Conservation (phyloP, 2,329 filamentous ascomycete species). For the Botrytis aclada region DNA sequence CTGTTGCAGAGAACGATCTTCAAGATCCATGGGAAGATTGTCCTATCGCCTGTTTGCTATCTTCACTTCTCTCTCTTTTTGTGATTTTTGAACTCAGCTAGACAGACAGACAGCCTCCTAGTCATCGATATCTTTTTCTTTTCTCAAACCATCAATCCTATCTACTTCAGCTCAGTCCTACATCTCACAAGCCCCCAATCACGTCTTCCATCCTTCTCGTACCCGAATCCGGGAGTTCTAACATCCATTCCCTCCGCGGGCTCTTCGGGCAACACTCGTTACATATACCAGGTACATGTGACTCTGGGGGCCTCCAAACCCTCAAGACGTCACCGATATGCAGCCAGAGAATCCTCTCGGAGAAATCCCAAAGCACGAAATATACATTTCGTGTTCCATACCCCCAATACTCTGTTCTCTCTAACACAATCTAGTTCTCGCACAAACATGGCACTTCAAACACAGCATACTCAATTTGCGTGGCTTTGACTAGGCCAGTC, state of each 20-base stretch:
- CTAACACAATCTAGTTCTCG: neutral
- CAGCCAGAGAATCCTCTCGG: neutral
- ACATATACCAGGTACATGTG: neutral
- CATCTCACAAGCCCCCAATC: neutral
- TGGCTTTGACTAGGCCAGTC: neutral
- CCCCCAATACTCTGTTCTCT: neutral
- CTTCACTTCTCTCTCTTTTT: neutral
- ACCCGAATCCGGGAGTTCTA: neutral
- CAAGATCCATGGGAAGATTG: neutral
- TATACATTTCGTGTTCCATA: neutral
- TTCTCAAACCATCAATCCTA: neutral
- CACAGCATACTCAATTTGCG: neutral
- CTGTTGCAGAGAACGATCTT: neutral
- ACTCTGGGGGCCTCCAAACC: neutral
- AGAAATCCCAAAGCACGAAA: neutral
- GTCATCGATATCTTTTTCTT: neutral
- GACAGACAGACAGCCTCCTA: neutral
- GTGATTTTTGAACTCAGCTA: neutral
- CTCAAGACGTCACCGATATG: neutral
- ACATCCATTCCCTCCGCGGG: neutral
- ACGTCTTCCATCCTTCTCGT: neutral
- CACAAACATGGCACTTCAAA: neutral
- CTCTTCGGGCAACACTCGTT: neutral
- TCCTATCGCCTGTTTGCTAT: neutral
- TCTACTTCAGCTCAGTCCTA: neutral